Evolutionary conservation across 2,329 filamentous ascomycete species (phyloP), one percentile per base, ranked within the genome.

Genomic region (Aspergillus alliaceus): DNA sequence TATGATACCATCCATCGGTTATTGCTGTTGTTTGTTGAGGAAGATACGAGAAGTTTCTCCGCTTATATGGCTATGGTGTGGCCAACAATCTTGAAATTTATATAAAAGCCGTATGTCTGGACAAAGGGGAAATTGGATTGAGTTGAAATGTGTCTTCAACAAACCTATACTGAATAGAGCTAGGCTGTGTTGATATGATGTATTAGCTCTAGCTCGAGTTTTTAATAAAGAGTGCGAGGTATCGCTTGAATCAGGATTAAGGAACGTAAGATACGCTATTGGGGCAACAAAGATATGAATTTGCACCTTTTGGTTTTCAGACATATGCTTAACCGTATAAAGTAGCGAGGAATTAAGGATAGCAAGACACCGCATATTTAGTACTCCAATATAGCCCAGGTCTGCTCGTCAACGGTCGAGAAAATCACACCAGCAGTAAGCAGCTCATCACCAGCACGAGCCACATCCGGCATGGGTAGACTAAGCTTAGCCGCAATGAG

Each of bases 381-480:
- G 40, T 58, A 85, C 58, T 96, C 90, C 59, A 97, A 79, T 61
- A 96, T 80, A 42, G 91, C 91, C 88, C 90, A 98, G 1, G 93
- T 98, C 75, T 90, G 84, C 69, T 98, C 93, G 75, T 98, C 92
- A 56, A 96, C 84, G 9, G 96, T 99, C 27, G 91, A 91, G 77
- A 91, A 99, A 63, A 96, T 90, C 66, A 91, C 71, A 29, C 92
- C 91, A 54, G 85, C 77, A 2, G 80, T 80, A 42, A 91, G 75
- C 69, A 99, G 75, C 75, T 98, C 92, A 66, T 96, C 91, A 9
- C 90, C 86, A n/a, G 87, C 93, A 52, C 83, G 85, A 65, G 87
- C 79, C 14, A 95, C 89, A 46, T 96, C 90, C 25, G 81, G 81
- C 29, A 87, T 76, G 8, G 88, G 81, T 76, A 97, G 76, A 7